phyloP scores from a whole-genome alignment of 352 stramenopile species.

The Pilasporangium apinafurcum region DNA sequence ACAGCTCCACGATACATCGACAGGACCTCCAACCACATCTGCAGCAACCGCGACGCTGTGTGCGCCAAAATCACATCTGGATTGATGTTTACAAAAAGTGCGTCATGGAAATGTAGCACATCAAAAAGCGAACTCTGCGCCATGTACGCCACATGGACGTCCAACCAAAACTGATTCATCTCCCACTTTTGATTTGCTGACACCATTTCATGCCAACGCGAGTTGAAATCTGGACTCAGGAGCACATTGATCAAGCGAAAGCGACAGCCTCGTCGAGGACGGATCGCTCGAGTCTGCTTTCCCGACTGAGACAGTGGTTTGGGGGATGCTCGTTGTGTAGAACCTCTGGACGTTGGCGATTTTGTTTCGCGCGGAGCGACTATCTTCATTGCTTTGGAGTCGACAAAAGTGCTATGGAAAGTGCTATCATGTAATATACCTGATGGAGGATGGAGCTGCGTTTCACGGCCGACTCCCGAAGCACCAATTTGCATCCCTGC shows the following conservation, averaged over 20 bases:
- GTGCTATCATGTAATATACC: too few relatives aligned
- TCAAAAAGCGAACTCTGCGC: slow-evolving; percentile 36
- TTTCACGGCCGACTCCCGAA: too few relatives aligned
- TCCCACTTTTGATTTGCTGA: slow-evolving; percentile 8
- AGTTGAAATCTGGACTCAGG: slow-evolving; percentile 46
- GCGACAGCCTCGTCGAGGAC: slow-evolving; percentile 44
- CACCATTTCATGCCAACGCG: slow-evolving; percentile 43
- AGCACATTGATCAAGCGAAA: slow-evolving; percentile 71
- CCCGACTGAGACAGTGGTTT: too few relatives aligned
- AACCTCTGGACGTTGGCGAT: too few relatives aligned
- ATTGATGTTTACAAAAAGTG: slow-evolving; percentile 46
- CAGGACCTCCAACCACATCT: slow-evolving; percentile 63
- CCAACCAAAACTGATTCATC: slow-evolving; percentile 45
- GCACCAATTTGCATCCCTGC: too few relatives aligned
- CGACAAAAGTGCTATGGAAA: too few relatives aligned
- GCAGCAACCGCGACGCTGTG: slow-evolving; percentile 33
- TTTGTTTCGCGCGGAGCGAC: too few relatives aligned
- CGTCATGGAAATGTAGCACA: slow-evolving; percentile 54
- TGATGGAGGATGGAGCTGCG: too few relatives aligned
- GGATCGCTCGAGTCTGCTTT: slow-evolving; percentile 4
- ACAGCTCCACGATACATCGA: slow-evolving; percentile 42
- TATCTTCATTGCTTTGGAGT: too few relatives aligned
- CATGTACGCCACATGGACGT: slow-evolving; percentile 54
- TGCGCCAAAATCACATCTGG: slow-evolving; percentile 39
- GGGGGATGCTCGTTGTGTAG: too few relatives aligned